A percentile compares a stretch with the other conserved stretches of the same genome.
Conservation (phyloP, 176 grass and related monocot species). For the Paspalum notatum region DNA sequence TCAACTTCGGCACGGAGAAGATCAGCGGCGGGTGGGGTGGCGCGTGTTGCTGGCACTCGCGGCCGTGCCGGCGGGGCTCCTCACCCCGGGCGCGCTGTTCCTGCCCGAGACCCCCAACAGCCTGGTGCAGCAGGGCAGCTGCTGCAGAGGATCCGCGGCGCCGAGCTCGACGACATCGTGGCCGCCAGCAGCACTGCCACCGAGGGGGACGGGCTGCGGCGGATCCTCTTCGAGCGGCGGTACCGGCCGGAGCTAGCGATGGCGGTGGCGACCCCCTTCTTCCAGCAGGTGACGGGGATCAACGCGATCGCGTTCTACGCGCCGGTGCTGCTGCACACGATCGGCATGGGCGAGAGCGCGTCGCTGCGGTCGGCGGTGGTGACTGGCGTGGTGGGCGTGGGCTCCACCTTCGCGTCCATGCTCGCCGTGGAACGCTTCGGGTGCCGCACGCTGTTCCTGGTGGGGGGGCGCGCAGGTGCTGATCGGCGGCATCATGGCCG, state of each 20-base stretch:
- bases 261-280: neutral
- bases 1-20: constrained; percentile 72
- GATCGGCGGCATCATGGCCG: constrained; percentile 40
- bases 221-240: too few relatives aligned
- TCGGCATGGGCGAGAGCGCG: neutral
- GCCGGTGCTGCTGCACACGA: too few relatives aligned
- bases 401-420: neutral
- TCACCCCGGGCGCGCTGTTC: too few relatives aligned
- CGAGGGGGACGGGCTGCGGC: too few relatives aligned
- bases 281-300: neutral
- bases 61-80: too few relatives aligned
- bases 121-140: too few relatives aligned
- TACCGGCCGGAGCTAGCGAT: neutral
- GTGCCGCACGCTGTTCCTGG: constrained; percentile 39
- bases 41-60: too few relatives aligned
- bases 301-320: neutral
- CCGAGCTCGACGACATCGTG: too few relatives aligned
- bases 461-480: constrained; percentile 31
- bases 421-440: constrained; percentile 27
- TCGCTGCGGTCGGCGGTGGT: neutral
- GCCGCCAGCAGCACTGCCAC: too few relatives aligned
- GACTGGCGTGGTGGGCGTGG: neutral
- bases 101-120: too few relatives aligned
- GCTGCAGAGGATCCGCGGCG: too few relatives aligned
- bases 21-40: constrained; percentile 57